Percentiles rank a stretch among this genome's conserved stretches.
phyloP scores from a whole-genome alignment of 768 basidiomycete species.

The Trametes cingulata region DNA sequence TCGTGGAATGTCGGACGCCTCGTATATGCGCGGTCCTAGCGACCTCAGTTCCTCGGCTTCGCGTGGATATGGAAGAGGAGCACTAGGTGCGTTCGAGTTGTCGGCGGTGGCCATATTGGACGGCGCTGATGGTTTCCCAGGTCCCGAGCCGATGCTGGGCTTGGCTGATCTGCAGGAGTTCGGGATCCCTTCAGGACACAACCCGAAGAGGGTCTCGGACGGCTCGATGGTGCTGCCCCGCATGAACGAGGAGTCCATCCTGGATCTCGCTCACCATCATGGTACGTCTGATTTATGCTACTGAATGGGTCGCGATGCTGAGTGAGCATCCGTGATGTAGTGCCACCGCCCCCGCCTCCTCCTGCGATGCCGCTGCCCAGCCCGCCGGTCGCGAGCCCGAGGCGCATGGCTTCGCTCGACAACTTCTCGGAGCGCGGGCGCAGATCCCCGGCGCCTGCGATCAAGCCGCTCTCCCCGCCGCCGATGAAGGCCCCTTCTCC shows the following conservation, averaged over 20 bases:
- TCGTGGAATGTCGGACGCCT: constrained; percentile 76
- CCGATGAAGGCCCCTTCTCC: constrained; percentile 30
- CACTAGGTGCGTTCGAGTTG: background rate
- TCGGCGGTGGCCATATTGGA: background rate
- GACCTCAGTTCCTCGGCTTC: constrained; percentile 26
- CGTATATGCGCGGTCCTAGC: constrained; percentile 31
- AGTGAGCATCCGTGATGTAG: background rate
- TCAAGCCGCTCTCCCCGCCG: background rate
- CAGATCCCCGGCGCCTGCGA: background rate
- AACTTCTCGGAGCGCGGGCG: constrained; percentile 2
- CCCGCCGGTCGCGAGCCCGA: background rate
- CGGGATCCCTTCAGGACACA: constrained; percentile 7
- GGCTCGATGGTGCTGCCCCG: constrained; percentile 11
- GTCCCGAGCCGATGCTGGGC: constrained; percentile 1
- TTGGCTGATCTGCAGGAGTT: constrained; percentile 16
- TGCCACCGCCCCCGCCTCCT: constrained; percentile 4
- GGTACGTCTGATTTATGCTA: background rate
- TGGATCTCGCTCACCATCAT: background rate
- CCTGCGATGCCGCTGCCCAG: constrained; percentile 7
- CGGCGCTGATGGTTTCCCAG: background rate
- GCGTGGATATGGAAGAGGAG: constrained; percentile 4
- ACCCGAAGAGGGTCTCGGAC: constrained; percentile 2
- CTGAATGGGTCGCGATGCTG: no score
- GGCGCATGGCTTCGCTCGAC: constrained; percentile 4
- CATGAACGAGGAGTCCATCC: constrained; percentile 3